Base-by-base conservation (phyloP, 2,329 filamentous ascomycete species). In the Cadophora sp. region DNA sequence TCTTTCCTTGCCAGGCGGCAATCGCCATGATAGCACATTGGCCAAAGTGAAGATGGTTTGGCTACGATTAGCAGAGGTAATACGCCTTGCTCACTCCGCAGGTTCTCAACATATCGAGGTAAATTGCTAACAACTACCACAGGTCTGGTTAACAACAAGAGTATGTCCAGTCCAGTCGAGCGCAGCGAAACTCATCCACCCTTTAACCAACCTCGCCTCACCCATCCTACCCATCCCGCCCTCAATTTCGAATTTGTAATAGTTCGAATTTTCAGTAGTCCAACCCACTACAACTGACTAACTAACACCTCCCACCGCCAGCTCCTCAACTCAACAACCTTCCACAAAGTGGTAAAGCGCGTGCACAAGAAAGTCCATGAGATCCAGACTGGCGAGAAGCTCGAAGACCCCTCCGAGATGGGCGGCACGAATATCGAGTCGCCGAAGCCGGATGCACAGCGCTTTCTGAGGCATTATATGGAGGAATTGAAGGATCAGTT, bases 401-500 rank as follows among this genome's bases (percentile, higher is more conserved):
- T 71, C 14, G 59, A 68, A 53, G 82, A 85, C 66, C 80, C 77
- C 13, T 80, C 79, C 71, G 83, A 82, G 72, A 80, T 84, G 77
- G 80, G 84, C 60, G 81, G 80, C 43, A 82, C 80, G 39, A 82
- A 81, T 30, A 78, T 84, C 59, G 82, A 84, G 64, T 24, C 43
- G 36, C 14, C 18, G 18, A 36, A 53, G 27, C n/a, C 41, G 68
- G 66, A 72, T 47, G 13, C 59, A 11, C 68, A 71, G 58, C 68
- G 76, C 68, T 83, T 85, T 61, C 65, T 85, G 13, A 78, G 81
- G 59, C 82, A 86, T 66, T 87, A 85, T 73, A 77, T 79, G 36
- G 82, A 87, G 45, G 85, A 87, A 73, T 71, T 88, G 50, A 83
- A 80, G 71, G 76, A 79, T 7, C 83, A 85, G 67, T 78, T 84